Evolutionary conservation across 2,329 filamentous ascomycete species (phyloP).

Genomic region (Ophiosphaerella narmari): DNA sequence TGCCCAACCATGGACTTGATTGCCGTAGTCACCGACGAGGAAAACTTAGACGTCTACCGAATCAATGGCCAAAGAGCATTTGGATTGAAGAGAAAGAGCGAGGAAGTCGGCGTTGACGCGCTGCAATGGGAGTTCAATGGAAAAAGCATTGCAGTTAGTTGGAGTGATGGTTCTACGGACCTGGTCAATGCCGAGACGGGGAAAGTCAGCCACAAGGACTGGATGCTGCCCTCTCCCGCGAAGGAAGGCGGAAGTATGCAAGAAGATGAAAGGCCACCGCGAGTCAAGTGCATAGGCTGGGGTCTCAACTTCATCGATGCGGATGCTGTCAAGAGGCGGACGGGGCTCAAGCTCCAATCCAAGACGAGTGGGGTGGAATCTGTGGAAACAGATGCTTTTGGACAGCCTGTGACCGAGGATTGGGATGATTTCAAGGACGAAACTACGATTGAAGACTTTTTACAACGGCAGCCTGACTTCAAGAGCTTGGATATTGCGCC

Average conservation of each 20-base stretch:
- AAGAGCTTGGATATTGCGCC: slow-evolving; percentile 41
- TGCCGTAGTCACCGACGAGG: slow-evolving; percentile 71
- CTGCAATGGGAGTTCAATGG: slow-evolving; percentile 58
- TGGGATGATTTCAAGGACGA: slow-evolving; percentile 43
- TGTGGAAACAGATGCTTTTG: slow-evolving; percentile 24
- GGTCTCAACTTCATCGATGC: slow-evolving; percentile 60
- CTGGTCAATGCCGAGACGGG: slow-evolving; percentile 79
- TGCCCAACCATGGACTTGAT: slow-evolving; percentile 86
- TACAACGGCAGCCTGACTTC: slow-evolving; percentile 44
- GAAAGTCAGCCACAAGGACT: slow-evolving; percentile 73
- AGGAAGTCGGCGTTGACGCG: slow-evolving; percentile 39
- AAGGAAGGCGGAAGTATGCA: slow-evolving; percentile 1
- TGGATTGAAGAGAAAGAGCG: slow-evolving; percentile 51
- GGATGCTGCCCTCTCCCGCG: slow-evolving; percentile 17
- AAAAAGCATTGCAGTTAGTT: slow-evolving; percentile 79
- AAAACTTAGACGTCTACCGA: slow-evolving; percentile 75
- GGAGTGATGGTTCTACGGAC: slow-evolving; percentile 79
- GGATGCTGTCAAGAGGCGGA: slow-evolving; percentile 48
- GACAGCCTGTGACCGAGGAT: slow-evolving; percentile 31
- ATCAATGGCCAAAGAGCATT: slow-evolving; percentile 75
- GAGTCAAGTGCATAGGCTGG: slow-evolving; percentile 58
- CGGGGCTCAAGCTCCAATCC: slow-evolving; percentile 26
- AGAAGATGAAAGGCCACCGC: slow-evolving; percentile 8
- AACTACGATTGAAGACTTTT: slow-evolving; percentile 45
- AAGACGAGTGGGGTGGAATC: slow-evolving; percentile 11